Evolutionary conservation across 2,329 filamentous ascomycete species (phyloP), one percentile per base, ranked within the genome.

Genomic region (Curvularia hawaiiensis): DNA sequence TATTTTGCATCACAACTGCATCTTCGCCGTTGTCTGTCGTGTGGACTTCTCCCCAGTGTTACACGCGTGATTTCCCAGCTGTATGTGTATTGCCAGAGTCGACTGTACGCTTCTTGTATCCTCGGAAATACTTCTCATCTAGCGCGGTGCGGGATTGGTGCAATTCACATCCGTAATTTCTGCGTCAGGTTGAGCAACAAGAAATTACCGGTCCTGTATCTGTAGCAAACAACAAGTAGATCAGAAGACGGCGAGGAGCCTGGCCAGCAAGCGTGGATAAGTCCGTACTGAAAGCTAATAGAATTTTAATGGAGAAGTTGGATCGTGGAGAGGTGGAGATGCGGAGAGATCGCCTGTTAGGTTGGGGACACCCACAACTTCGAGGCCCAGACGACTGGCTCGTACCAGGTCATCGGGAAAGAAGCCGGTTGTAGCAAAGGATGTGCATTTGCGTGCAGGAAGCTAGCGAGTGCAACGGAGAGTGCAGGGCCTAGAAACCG

Each of bases 381-480:
- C 9, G 16, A 50, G 47, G 47, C 47, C 47, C 47, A 30, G 24
- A 30, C 35, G n/a, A 28, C 14, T 50, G 47, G 47, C 47, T 30
- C 47, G 24, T 50, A 50, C 47, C 47, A 50, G 22, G 47, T 28
- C 24, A 40, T 40, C 35, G 35, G 47, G 33, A 40, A 39, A 40
- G 24, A 40, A 40, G 24, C 35, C n/a, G 35, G 24, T 50, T 35
- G 35, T 16, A 31, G 47, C 24, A 39, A 30, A 28, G 35, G 9
- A 12, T 31, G 10, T 20, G 35, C 24, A n/a, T 40, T n/a, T 40
- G 24, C 40, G 10, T 50, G 35, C 47, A 50, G 47, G 33, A 39
- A 10, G 31, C 47, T 50, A 50, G 35, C 10, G 6, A 24, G n/a
- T 40, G 35, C 14, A 26, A 28, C 24, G 35, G 35, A 9, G 30